Percentiles rank a stretch among this genome's conserved stretches.
Evolutionary conservation across 1,284 basidiomycete genomes (phyloP).

Genomic region (Microstroma glucosiphilum): DNA sequence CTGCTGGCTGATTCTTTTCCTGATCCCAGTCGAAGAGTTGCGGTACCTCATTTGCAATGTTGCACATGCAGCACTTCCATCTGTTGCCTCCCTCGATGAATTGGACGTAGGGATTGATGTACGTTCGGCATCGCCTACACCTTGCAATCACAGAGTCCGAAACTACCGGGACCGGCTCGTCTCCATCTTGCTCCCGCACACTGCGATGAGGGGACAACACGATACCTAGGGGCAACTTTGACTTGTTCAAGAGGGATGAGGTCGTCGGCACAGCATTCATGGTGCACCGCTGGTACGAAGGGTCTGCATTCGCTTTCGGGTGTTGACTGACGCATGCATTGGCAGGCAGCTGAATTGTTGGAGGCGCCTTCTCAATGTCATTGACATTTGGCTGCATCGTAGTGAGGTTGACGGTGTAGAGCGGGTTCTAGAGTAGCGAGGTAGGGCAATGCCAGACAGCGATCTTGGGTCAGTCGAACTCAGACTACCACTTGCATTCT

Average conservation of each 20-base stretch:
- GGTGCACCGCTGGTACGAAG: constrained; percentile 87
- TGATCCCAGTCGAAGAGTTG: constrained; percentile 99
- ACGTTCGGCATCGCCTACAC: constrained; percentile 91
- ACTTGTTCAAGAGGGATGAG: constrained; percentile 79
- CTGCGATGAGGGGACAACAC: constrained; percentile 87
- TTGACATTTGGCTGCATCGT: constrained; percentile 64
- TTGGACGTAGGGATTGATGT: constrained; percentile 97
- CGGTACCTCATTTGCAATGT: constrained; percentile 95
- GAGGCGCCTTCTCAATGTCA: constrained; percentile 73
- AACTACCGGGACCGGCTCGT: constrained; percentile 76
- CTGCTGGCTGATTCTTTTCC: constrained; percentile 82
- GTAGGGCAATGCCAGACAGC: background rate
- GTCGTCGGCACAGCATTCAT: constrained; percentile 91
- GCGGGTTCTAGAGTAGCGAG: constrained; percentile 20
- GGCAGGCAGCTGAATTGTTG: constrained; percentile 82
- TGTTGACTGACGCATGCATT: constrained; percentile 70
- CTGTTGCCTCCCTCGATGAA: constrained; percentile 97
- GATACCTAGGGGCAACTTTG: constrained; percentile 85
- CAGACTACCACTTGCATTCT: constrained; percentile 1
- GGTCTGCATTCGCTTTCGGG: constrained; percentile 75
- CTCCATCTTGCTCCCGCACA: constrained; percentile 56
- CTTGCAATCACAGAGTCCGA: constrained; percentile 93
- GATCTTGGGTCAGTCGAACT: background rate
- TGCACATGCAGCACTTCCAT: constrained; percentile 99
- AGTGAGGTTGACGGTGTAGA: constrained; percentile 36